Conservation (phyloP, 2,329 filamentous ascomycete genomes). For the Rosellinia necatrix region DNA sequence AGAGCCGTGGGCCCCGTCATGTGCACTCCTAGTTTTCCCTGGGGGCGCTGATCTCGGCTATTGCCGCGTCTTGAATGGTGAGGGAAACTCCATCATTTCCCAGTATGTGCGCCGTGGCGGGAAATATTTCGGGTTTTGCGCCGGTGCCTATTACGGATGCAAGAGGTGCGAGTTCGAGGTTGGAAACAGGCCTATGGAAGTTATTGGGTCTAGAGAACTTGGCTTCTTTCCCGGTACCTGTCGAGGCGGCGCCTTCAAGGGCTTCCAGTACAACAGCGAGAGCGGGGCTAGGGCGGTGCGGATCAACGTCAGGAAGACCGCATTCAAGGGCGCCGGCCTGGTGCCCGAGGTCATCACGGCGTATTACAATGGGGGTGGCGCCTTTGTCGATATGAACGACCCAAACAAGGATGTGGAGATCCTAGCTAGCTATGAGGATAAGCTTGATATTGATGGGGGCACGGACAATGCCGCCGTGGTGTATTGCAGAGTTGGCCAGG, state of each 20-base stretch:
- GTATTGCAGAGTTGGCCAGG: conserved; percentile 81
- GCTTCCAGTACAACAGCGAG: conserved; percentile 91
- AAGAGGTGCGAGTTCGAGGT: conserved; percentile 89
- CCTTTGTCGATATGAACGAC: conserved; percentile 78
- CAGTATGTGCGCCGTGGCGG: conserved; percentile 88
- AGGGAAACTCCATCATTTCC: conserved; percentile 81
- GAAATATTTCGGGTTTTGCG: conserved; percentile 87
- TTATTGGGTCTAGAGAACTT: conserved; percentile 83
- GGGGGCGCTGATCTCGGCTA: conserved; percentile 95
- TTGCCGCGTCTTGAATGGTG: conserved; percentile 83
- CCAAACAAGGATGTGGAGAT: conserved; percentile 73
- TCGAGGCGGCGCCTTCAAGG: conserved; percentile 82
- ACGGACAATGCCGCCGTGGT: conserved; percentile 77
- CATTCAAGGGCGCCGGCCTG: conserved; percentile 54
- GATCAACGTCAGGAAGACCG: conserved; percentile 65
- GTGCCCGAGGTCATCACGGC: conserved; percentile 68
- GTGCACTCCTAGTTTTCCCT: conserved; percentile 87
- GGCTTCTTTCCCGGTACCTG: conserved; percentile 87
- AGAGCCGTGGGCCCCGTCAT: conserved; percentile 88
- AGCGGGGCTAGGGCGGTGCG: conserved; percentile 75
- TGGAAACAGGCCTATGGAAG: conserved; percentile 78
- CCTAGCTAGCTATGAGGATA: conserved; percentile 77
- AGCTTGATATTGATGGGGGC: conserved; percentile 77
- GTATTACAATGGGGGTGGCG: conserved; percentile 94
- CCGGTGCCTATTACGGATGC: conserved; percentile 89